Conservation (phyloP, 768 basidiomycete species). For the Russula earlei region DNA sequence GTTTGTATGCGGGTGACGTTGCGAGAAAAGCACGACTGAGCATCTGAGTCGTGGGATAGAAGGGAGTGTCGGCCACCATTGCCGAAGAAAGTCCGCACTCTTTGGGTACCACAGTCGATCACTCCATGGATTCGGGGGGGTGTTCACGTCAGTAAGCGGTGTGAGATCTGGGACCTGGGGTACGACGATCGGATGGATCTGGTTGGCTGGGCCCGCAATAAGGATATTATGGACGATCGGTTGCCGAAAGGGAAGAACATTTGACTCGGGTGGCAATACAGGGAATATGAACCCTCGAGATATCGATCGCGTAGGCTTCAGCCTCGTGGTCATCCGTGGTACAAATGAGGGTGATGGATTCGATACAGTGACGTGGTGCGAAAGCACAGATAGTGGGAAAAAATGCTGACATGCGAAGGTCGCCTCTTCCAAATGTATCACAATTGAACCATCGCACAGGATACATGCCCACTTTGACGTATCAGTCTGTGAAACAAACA, state of each 20-base stretch:
- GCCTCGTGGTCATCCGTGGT: constrained; percentile 21
- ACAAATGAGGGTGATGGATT: constrained; percentile 14
- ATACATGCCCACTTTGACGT: constrained; percentile 77
- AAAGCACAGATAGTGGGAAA: constrained; percentile 43
- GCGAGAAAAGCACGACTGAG: constrained; percentile 58
- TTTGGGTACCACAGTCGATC: constrained; percentile 64
- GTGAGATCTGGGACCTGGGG: not conserved
- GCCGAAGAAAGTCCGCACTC: constrained; percentile 66
- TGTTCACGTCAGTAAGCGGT: not conserved
- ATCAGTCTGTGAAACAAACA: constrained; percentile 31
- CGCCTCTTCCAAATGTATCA: constrained; percentile 65
- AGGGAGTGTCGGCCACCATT: constrained; percentile 69
- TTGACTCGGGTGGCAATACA: constrained; percentile 13
- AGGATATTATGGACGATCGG: constrained; percentile 7
- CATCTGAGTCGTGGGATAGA: constrained; percentile 59
- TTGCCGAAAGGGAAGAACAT: constrained; percentile 11
- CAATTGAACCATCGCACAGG: constrained; percentile 53
- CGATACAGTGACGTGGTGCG: constrained; percentile 23
- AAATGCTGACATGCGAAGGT: constrained; percentile 59
- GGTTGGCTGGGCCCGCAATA: not conserved
- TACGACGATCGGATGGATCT: not conserved
- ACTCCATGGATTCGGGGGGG: constrained; percentile 49
- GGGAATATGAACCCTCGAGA: constrained; percentile 22
- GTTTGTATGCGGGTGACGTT: constrained; percentile 51
- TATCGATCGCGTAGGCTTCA: constrained; percentile 20